phyloP scores from a whole-genome alignment of 1,284 basidiomycete species.

The Cutaneotrichosporon cutaneum region DNA sequence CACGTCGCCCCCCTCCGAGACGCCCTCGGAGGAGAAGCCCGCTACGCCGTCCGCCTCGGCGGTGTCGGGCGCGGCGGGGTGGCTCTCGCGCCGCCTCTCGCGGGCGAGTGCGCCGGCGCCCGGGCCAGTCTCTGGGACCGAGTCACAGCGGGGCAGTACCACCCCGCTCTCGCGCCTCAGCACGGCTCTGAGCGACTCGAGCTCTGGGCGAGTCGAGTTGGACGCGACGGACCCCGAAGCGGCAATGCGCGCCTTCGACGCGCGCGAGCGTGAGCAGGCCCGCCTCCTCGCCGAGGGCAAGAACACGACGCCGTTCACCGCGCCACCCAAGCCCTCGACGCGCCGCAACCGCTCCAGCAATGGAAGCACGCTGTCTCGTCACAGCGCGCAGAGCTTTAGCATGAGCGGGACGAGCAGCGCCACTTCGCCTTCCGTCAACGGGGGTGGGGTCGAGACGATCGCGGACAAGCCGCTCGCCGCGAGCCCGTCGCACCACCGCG shows the following conservation, averaged over 20 bases:
- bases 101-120: background rate
- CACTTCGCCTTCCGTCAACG: too few species aligned
- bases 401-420: background rate
- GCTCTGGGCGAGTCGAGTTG: constrained; percentile 10
- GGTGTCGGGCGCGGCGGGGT: constrained; percentile 2
- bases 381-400: constrained; percentile 5
- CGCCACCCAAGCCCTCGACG: constrained; percentile 26
- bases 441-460: background rate
- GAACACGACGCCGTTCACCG: constrained; percentile 30
- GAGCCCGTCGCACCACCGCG: constrained; percentile 7
- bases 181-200: constrained; percentile 21
- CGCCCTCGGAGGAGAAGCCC: constrained; percentile 5
- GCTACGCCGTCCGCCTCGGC: background rate
- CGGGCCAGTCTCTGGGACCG: background rate
- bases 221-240: constrained; percentile 14
- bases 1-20: constrained; percentile 47
- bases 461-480: background rate
- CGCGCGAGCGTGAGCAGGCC: constrained; percentile 34
- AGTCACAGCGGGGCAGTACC: constrained; percentile 13
- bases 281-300: constrained; percentile 34
- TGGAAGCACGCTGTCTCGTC: background rate
- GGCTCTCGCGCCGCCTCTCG: constrained; percentile 20
- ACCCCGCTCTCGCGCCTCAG: constrained; percentile 33
- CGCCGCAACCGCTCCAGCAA: constrained; percentile 12
- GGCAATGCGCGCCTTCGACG: constrained; percentile 37